Conservation (phyloP, 2,329 filamentous ascomycete species). For the Beauveria medogensis region DNA sequence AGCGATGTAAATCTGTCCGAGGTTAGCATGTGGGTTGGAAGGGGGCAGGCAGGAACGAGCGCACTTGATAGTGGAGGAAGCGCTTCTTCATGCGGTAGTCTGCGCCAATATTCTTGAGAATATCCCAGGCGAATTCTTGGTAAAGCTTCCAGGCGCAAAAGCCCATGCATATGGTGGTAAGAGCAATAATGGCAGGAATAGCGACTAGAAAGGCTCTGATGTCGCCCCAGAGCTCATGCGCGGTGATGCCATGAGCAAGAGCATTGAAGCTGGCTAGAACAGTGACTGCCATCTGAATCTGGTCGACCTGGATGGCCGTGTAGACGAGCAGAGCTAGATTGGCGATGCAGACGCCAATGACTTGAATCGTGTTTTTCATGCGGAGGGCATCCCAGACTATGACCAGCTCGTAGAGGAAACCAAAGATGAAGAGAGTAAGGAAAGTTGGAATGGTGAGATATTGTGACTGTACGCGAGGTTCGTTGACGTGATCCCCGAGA, state of each 20-base stretch:
- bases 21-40: constrained; percentile 15
- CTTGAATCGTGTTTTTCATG: constrained; percentile 95
- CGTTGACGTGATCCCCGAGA: constrained; percentile 34
- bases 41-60: neutral
- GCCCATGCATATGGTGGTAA: constrained; percentile 64
- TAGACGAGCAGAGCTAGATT: constrained; percentile 90
- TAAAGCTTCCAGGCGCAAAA: constrained; percentile 91
- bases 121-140: constrained; percentile 98
- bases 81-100: constrained; percentile 95
- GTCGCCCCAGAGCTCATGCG: constrained; percentile 53
- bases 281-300: constrained; percentile 68
- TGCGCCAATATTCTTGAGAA: constrained; percentile 97
- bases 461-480: constrained; percentile 38
- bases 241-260: constrained; percentile 30
- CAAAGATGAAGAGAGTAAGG: constrained; percentile 93
- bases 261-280: constrained; percentile 38
- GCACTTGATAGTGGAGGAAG: constrained; percentile 91
- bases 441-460: constrained; percentile 83
- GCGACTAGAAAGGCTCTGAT: constrained; percentile 73
- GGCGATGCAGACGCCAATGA: constrained; percentile 90
- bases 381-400: constrained; percentile 90
- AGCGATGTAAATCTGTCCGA: constrained; percentile 80
- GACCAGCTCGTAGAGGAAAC: constrained; percentile 84
- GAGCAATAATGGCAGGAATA: constrained; percentile 73
- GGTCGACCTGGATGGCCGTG: constrained; percentile 84